Evolutionary conservation across 2,329 filamentous ascomycete genomes (phyloP).

Genomic region (Diplocarpon rosae): DNA sequence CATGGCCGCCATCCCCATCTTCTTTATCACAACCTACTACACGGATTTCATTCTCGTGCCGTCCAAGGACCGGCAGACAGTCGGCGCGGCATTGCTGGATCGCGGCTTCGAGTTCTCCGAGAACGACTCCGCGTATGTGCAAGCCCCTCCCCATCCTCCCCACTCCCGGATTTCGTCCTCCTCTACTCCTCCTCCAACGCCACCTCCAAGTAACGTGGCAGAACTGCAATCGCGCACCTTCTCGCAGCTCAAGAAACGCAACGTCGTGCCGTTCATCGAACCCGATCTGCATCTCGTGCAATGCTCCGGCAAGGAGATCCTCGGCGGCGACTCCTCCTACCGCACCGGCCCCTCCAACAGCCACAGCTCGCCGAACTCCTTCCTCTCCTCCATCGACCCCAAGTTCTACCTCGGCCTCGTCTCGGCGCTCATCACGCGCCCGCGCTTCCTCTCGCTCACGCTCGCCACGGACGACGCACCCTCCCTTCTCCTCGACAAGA

Average conservation of each 20-base stretch:
- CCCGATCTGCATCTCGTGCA: conserved; percentile 62
- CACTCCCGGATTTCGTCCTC: conserved; percentile 29
- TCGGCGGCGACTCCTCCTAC: conserved; percentile 20
- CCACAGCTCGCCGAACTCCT: conserved; percentile 29
- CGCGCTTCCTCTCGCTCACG: conserved; percentile 62
- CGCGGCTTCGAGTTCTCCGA: conserved; percentile 79
- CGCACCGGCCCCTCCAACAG: conserved; percentile 25
- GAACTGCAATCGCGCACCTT: conserved; percentile 82
- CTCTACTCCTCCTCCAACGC: conserved; percentile 50
- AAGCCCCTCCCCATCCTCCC: conserved; percentile 30
- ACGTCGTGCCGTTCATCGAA: conserved; percentile 63
- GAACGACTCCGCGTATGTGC: conserved; percentile 53
- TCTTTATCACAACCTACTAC: conserved; percentile 98
- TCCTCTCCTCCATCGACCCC: conserved; percentile 51
- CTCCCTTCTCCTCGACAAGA: conserved; percentile 61
- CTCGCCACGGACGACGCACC: conserved; percentile 64
- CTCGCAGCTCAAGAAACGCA: conserved; percentile 63
- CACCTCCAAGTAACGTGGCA: conserved; percentile 64
- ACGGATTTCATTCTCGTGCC: conserved; percentile 94
- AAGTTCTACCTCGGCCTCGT: conserved; percentile 53
- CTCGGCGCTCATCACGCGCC: conserved; percentile 49
- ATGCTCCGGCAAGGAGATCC: conserved; percentile 54
- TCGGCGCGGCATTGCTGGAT: conserved; percentile 64
- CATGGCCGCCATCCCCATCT: conserved; percentile 86
- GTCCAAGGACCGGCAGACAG: conserved; percentile 57